Percentiles rank a stretch among this genome's conserved stretches.
Conservation (phyloP, 768 basidiomycete genomes). For the Tephrocybe sp. region DNA sequence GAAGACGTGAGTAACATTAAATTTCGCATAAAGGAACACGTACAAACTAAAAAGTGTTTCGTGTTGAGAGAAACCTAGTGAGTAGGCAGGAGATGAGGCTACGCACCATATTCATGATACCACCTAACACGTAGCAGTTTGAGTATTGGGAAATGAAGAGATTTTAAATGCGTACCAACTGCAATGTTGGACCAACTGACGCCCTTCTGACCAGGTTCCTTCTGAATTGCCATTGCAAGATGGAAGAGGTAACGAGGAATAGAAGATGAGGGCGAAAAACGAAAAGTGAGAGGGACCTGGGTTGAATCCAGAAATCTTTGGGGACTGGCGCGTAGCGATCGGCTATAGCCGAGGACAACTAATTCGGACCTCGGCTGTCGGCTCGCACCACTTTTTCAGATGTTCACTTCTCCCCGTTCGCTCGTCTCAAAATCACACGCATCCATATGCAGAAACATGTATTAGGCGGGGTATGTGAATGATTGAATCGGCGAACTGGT, state of each 20-base stretch:
- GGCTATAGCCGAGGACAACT: slow-evolving; percentile 28
- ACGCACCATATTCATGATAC: slow-evolving; percentile 96
- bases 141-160: slow-evolving; percentile 15
- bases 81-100: slow-evolving; percentile 12
- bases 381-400: slow-evolving; percentile 16
- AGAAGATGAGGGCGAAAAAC: slow-evolving; percentile 13
- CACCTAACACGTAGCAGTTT: slow-evolving; percentile 53
- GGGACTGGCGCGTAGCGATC: slow-evolving; percentile 26
- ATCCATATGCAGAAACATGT: background rate
- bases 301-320: slow-evolving; percentile 19
- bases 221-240: slow-evolving; percentile 70
- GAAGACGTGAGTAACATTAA: slow-evolving; percentile 17
- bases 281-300: slow-evolving; percentile 15
- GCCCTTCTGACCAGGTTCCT: slow-evolving; percentile 89
- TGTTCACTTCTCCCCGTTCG: background rate
- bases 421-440: slow-evolving; percentile 1
- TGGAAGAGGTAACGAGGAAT: slow-evolving; percentile 20
- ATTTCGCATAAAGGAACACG: background rate
- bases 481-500: slow-evolving; percentile 11
- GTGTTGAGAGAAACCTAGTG: background rate
- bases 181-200: slow-evolving; percentile 95
- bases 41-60: background rate
- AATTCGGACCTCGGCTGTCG: background rate
- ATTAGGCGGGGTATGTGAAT: slow-evolving; percentile 15
- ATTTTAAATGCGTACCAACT: slow-evolving; percentile 61